Evolutionary conservation across 1,284 basidiomycete genomes (phyloP).

Genomic region (Lentinus polychrous): DNA sequence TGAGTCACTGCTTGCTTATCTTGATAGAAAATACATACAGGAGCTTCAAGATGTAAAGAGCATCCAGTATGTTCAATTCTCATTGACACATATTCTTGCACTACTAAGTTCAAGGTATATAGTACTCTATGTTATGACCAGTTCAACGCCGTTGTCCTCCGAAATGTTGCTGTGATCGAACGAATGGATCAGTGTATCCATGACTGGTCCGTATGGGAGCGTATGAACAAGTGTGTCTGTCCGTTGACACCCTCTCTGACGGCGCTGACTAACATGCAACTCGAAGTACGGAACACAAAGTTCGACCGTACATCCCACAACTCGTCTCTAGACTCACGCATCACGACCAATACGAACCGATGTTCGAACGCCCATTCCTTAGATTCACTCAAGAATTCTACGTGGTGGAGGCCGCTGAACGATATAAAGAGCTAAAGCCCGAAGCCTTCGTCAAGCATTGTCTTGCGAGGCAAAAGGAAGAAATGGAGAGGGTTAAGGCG

Average conservation of each 20-base stretch:
- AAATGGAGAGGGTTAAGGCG: constrained; percentile 44
- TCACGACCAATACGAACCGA: constrained; percentile 44
- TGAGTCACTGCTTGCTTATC: constrained; percentile 51
- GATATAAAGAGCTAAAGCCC: constrained; percentile 35
- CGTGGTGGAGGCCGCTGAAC: constrained; percentile 37
- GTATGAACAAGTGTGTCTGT: constrained; percentile 34
- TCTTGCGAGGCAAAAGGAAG: constrained; percentile 42
- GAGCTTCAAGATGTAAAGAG: constrained; percentile 27
- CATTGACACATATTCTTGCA: neutral
- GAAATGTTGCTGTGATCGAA: constrained; percentile 36
- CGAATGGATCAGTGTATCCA: constrained; percentile 43
- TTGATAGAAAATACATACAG: constrained; percentile 53
- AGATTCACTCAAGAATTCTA: constrained; percentile 47
- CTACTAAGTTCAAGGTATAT: neutral
- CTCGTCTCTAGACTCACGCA: constrained; percentile 49
- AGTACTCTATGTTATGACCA: constrained; percentile 48
- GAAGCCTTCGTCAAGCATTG: constrained; percentile 50
- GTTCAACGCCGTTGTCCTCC: constrained; percentile 47
- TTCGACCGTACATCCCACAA: constrained; percentile 32
- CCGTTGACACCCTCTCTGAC: neutral
- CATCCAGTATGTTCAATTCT: constrained; percentile 34
- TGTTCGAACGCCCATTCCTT: constrained; percentile 51
- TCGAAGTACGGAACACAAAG: constrained; percentile 22
- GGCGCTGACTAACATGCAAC: neutral
- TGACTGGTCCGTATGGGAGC: constrained; percentile 52